Percentiles rank a stretch among this genome's conserved stretches.
Conservation (phyloP, 495 filamentous ascomycete genomes). For the Penicillium coprophilum region DNA sequence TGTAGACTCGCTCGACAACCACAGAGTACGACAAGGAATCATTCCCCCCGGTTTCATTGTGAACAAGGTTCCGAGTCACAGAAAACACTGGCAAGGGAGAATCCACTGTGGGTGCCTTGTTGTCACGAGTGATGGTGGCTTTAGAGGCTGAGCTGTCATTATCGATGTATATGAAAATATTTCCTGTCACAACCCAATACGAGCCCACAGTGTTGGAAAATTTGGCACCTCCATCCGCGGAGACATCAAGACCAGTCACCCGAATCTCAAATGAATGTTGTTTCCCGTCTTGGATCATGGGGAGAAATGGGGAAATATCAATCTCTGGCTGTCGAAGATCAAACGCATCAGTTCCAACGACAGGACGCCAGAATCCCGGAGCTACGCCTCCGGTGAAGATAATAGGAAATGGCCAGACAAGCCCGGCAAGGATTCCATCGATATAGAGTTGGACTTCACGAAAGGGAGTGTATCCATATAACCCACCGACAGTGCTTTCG, state of each 20-base stretch:
- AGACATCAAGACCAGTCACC: background rate
- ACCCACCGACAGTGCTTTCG: constrained; percentile 34
- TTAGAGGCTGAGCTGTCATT: background rate
- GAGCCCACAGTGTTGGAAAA: background rate
- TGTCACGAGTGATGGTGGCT: background rate
- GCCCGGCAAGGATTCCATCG: constrained; percentile 72
- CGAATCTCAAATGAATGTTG: background rate
- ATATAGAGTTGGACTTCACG: constrained; percentile 81
- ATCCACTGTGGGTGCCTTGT: background rate
- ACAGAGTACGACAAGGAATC: background rate
- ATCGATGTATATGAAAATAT: background rate
- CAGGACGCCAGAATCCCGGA: background rate
- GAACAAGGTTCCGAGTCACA: background rate
- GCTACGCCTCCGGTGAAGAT: constrained; percentile 69
- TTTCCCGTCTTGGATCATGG: constrained; percentile 62
- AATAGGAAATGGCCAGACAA: constrained; percentile 81
- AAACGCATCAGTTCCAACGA: constrained; percentile 76
- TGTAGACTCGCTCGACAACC: background rate
- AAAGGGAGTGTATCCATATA: constrained; percentile 75
- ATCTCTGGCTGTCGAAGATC: constrained; percentile 81
- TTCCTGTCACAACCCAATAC: background rate
- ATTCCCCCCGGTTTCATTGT: background rate
- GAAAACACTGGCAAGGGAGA: background rate
- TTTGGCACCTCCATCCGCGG: background rate
- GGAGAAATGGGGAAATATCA: constrained; percentile 78